Percentiles rank a stretch among this genome's conserved stretches.
Evolutionary conservation across 306 rosid genomes (phyloP).

Genomic region (Dicorynia guianensis): DNA sequence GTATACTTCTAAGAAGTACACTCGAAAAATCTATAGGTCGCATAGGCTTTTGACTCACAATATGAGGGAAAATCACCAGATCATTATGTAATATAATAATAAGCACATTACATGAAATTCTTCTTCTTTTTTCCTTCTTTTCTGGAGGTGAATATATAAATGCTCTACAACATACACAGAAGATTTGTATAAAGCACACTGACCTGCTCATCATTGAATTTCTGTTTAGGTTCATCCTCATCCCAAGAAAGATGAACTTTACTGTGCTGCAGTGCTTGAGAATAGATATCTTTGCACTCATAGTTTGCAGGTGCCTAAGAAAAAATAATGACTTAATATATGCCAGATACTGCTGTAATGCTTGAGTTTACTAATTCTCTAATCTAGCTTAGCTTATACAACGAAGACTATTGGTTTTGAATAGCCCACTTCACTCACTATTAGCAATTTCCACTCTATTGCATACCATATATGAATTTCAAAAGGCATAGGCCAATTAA

Average conservation of each 20-base stretch:
- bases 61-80: no score
- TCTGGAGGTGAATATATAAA: no score
- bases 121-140: no score
- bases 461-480: not conserved
- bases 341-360: not conserved
- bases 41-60: not conserved
- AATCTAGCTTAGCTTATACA: not conserved
- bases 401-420: not conserved
- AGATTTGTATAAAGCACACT: slow-evolving; percentile 32
- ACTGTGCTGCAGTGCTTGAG: slow-evolving; percentile 85
- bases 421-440: not conserved
- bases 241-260: slow-evolving; percentile 83
- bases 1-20: not conserved
- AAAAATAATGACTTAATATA: slow-evolving; percentile 36
- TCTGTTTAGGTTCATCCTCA: slow-evolving; percentile 89
- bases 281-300: slow-evolving; percentile 68
- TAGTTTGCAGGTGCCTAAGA: slow-evolving; percentile 78
- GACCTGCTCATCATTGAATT: slow-evolving; percentile 81
- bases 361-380: not conserved
- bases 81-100: no score
- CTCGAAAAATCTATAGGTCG: not conserved
- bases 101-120: no score
- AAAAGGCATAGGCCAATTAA: not conserved
- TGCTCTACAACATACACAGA: not conserved
- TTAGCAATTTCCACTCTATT: not conserved